Evolutionary conservation across 805 yeast genomes (phyloP).

Genomic region (Candida mattraensis): DNA sequence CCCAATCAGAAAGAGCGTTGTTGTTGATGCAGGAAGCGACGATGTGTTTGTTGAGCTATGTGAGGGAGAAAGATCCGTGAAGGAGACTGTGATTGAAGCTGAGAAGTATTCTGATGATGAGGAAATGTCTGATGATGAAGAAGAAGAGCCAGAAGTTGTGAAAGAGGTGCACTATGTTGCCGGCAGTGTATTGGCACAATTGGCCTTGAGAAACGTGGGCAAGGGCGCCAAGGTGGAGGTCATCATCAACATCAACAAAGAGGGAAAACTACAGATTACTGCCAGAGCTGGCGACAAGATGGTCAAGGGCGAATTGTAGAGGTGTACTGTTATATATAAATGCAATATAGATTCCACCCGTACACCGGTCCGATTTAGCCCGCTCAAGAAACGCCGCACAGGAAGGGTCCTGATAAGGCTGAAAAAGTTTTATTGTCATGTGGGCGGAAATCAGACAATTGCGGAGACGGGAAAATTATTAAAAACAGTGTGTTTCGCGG

Average conservation of each 20-base stretch:
- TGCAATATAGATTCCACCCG: too few species aligned
- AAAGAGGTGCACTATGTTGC: slow-evolving; percentile 73
- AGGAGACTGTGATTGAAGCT: slow-evolving; percentile 78
- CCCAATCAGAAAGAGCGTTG: slow-evolving; percentile 79
- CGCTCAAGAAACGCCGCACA: too few species aligned
- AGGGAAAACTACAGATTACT: slow-evolving; percentile 62
- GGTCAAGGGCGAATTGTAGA: slow-evolving; percentile 46
- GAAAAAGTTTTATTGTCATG: too few species aligned
- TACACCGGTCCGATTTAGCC: too few species aligned
- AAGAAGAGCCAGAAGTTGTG: slow-evolving; percentile 88
- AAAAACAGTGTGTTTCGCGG: too few species aligned
- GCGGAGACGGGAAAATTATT: too few species aligned
- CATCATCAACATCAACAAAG: slow-evolving; percentile 61
- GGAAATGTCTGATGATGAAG: slow-evolving; percentile 45
- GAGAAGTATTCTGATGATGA: slow-evolving; percentile 54
- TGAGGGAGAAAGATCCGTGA: slow-evolving; percentile 83
- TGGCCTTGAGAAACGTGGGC: slow-evolving; percentile 69
- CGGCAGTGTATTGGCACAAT: slow-evolving; percentile 73
- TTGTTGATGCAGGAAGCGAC: slow-evolving; percentile 60
- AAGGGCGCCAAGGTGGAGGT: slow-evolving; percentile 68
- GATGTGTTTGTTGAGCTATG: slow-evolving; percentile 68
- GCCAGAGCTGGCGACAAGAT: slow-evolving; percentile 56
- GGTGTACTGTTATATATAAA: too few species aligned
- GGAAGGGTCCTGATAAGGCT: too few species aligned
- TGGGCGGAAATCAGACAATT: too few species aligned